Base-by-base conservation (phyloP, 2,329 filamentous ascomycete species). In the Sphaerulina musiva region DNA sequence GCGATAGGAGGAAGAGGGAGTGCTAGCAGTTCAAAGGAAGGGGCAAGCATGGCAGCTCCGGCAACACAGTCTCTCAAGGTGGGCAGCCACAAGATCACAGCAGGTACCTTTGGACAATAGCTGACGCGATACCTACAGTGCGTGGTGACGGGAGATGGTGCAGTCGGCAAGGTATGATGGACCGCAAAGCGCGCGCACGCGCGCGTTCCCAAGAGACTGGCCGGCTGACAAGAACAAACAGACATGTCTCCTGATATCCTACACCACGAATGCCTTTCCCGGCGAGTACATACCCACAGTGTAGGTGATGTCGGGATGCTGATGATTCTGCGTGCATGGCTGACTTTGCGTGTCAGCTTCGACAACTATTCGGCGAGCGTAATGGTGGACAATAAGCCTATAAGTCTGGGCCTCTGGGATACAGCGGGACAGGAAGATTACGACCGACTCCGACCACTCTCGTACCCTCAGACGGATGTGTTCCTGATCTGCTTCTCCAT, bases 231-330 rank as follows among this genome's bases (percentile, higher is more conserved):
- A 46, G 43, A 51, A n/a, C 26, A 11, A 17, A 26, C 64, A 96
- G 92, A 98, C 93, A 80, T 98, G 93, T 79, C 85, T 98, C 57
- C 85, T 98, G 68, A 98, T 98, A 72, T 97, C 92, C 50, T 98
- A 98, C 78, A 97, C 93, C 61, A 98, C 93, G 61, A 98, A 97
- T 78, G 93, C 93, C 62, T 98, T 98, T 73, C 93, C 93, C n/a
- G 93, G 93, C 74, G 93, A 98, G 80, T 98, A 98, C 76, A 97
- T 98, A 66, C 93, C 93, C 64, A 98, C 93, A 67, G 93, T 98
- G 87, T 93, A 77, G 36, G 54, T 14, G n/a, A n/a, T 20, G 26
- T 29, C 34, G 11, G 11, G 3, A 26, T 74, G 86, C 41, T 7
- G n/a, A 29, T 20, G 8, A 34, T 26, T 4, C 31, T 39, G 14